phyloP scores from a whole-genome alignment of 2,329 filamentous ascomycete species.

The Colletotrichum cereale region DNA sequence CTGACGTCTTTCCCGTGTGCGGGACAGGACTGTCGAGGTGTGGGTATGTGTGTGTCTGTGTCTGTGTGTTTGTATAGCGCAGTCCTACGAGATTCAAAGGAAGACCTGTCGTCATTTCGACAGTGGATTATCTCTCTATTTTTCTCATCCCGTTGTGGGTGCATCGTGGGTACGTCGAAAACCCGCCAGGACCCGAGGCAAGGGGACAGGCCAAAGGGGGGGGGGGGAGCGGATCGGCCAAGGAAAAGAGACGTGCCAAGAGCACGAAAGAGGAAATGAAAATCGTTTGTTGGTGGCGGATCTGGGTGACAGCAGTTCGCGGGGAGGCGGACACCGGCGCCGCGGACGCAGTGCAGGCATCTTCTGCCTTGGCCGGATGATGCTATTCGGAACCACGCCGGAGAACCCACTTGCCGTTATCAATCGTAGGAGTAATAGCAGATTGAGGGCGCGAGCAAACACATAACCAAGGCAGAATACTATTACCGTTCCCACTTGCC shows the following conservation, averaged over 20 bases:
- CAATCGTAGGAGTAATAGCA: too few relatives aligned
- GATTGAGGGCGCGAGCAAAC: background rate
- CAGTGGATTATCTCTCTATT: background rate
- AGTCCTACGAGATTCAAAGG: background rate
- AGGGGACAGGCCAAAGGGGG: background rate
- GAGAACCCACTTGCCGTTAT: constrained; percentile 32
- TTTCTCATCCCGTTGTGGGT: background rate
- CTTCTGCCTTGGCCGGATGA: constrained; percentile 25
- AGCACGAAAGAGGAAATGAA: background rate
- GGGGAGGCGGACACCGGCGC: background rate
- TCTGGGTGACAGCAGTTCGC: background rate
- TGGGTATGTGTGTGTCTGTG: too few relatives aligned
- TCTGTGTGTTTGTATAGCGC: too few relatives aligned
- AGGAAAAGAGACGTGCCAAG: background rate
- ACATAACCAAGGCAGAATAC: background rate
- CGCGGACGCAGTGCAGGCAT: background rate
- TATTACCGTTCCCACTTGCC: constrained; percentile 14
- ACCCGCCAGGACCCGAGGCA: background rate
- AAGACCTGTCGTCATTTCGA: constrained; percentile 2
- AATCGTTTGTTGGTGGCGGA: background rate
- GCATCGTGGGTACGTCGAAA: background rate
- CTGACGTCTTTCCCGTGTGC: background rate
- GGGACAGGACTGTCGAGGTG: background rate
- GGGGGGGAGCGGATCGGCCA: too few relatives aligned
- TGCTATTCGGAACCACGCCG: constrained; percentile 36